Percentiles rank a stretch among this genome's conserved stretches.
Conservation (phyloP, 2,329 filamentous ascomycete species). For the Scedosporium minutisporum region DNA sequence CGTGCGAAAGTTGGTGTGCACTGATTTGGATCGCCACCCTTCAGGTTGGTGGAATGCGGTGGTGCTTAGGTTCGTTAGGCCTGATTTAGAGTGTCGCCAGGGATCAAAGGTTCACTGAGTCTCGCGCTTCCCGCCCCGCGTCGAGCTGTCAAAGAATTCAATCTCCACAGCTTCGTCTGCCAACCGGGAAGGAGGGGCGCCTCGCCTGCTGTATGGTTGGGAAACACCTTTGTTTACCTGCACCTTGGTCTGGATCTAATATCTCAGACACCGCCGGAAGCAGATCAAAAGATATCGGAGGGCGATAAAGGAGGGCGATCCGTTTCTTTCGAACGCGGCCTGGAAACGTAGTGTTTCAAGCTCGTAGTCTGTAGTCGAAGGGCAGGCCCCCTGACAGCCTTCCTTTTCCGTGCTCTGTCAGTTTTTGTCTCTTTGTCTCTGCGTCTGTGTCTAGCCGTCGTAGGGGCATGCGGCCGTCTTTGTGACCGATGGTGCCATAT, state of each 20-base stretch:
- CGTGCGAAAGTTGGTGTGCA: background rate
- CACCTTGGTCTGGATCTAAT: background rate
- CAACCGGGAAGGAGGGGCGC: background rate
- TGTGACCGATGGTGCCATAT: background rate
- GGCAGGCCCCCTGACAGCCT: too few species aligned
- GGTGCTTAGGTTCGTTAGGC: too few species aligned
- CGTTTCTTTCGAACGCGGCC: background rate
- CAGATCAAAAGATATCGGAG: background rate
- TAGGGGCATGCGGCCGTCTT: background rate
- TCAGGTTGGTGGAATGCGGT: background rate
- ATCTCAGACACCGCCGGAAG: background rate
- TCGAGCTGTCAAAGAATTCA: background rate
- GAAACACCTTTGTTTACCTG: slow-evolving; percentile 3
- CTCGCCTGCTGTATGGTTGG: slow-evolving; percentile 4
- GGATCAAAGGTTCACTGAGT: background rate
- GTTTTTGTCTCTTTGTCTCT: too few species aligned
- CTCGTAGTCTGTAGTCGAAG: background rate
- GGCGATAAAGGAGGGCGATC: background rate
- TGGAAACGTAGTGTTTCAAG: background rate
- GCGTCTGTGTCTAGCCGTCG: background rate
- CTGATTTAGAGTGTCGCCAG: too few species aligned
- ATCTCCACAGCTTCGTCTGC: background rate
- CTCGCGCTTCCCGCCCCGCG: background rate
- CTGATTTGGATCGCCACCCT: too few species aligned
- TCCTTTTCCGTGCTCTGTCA: background rate